These are phyloP conservation scores for Fusarium sp. DNA, from an alignment of 2,329 filamentous ascomycete genomes.

Conservation along the genomic window DNA sequence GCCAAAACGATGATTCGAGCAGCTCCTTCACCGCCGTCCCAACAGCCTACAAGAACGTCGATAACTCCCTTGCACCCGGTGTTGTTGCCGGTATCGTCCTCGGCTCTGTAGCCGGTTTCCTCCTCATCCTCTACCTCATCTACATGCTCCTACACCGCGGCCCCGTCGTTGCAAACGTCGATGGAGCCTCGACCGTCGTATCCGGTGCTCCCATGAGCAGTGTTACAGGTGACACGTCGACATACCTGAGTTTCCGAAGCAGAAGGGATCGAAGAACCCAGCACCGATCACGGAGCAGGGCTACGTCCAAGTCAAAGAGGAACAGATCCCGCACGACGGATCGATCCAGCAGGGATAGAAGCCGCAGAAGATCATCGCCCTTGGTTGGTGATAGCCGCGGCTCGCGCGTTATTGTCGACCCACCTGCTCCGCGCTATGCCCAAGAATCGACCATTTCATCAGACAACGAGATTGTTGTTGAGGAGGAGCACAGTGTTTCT, in stretches of 20 bases:
- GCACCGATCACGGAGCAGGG: conserved; percentile 31
- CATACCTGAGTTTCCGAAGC: conserved; percentile 43
- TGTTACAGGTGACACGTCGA: conserved; percentile 42
- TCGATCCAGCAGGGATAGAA: conserved; percentile 38
- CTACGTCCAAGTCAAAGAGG: conserved; percentile 36
- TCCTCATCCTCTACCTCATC: conserved; percentile 67
- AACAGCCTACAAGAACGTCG: conserved; percentile 53
- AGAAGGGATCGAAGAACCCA: conserved; percentile 37
- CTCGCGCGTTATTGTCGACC: conserved; percentile 49
- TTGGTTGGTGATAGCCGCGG: conserved; percentile 34
- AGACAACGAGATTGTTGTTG: conserved; percentile 58
- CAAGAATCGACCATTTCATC: conserved; percentile 46
- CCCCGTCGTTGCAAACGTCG: conserved; percentile 51
- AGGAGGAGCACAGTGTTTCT: conserved; percentile 54
- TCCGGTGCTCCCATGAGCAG: conserved; percentile 40
- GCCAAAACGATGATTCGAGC: conserved; percentile 38
- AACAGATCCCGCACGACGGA: conserved; percentile 44
- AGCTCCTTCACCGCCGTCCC: conserved; percentile 53
- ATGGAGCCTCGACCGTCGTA: conserved; percentile 33
- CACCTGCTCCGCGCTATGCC: conserved; percentile 51
- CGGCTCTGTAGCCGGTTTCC: conserved; percentile 64
- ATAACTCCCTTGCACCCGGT: conserved; percentile 60
- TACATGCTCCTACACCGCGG: conserved; percentile 65
- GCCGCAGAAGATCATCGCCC: conserved; percentile 38
- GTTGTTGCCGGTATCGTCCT: conserved; percentile 62